Percentiles rank a stretch among this genome's conserved stretches.
Conservation (phyloP, 2,329 filamentous ascomycete genomes). For the Arthrinium puccinioides region DNA sequence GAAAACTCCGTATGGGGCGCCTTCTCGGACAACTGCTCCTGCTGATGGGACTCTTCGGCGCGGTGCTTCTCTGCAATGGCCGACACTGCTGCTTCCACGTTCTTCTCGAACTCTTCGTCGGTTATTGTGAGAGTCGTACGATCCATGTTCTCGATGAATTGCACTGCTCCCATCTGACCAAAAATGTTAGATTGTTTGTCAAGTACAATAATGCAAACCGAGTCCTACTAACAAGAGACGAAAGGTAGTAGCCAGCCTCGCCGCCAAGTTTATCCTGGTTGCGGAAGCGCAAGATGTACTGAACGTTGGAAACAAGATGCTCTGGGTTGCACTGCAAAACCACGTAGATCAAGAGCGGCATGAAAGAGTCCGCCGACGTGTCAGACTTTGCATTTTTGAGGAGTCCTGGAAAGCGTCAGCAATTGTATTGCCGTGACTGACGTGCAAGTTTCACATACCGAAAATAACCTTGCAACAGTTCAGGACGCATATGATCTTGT, state of each 20-base stretch:
- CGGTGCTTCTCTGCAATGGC: constrained; percentile 89
- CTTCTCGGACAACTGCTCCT: constrained; percentile 40
- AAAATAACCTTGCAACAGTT: constrained; percentile 99
- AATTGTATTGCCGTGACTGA: too few relatives aligned
- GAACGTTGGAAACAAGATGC: constrained; percentile 92
- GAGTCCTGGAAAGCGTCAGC: constrained; percentile 50
- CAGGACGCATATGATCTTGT: constrained; percentile 96
- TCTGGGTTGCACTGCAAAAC: constrained; percentile 92
- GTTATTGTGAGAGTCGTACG: constrained; percentile 87
- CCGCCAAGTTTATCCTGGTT: constrained; percentile 96
- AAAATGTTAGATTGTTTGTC: constrained; percentile 1
- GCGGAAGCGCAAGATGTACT: constrained; percentile 93
- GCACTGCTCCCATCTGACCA: constrained; percentile 75
- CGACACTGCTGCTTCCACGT: constrained; percentile 94
- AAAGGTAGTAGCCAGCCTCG: constrained; percentile 98
- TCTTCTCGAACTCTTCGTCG: constrained; percentile 90
- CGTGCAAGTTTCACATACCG: constrained; percentile 57
- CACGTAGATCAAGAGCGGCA: constrained; percentile 91
- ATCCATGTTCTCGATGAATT: constrained; percentile 95
- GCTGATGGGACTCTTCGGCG: constrained; percentile 36
- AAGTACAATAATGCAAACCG: neutral
- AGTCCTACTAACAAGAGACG: constrained; percentile 61
- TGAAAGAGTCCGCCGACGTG: constrained; percentile 92
- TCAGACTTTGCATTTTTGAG: constrained; percentile 89
- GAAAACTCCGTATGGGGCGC: too few relatives aligned